A percentile compares a stretch with the other conserved stretches of the same genome.
These are phyloP conservation scores for Beauveria medogensis DNA, from an alignment of 2,329 filamentous ascomycete genomes.

Conservation along the genomic window DNA sequence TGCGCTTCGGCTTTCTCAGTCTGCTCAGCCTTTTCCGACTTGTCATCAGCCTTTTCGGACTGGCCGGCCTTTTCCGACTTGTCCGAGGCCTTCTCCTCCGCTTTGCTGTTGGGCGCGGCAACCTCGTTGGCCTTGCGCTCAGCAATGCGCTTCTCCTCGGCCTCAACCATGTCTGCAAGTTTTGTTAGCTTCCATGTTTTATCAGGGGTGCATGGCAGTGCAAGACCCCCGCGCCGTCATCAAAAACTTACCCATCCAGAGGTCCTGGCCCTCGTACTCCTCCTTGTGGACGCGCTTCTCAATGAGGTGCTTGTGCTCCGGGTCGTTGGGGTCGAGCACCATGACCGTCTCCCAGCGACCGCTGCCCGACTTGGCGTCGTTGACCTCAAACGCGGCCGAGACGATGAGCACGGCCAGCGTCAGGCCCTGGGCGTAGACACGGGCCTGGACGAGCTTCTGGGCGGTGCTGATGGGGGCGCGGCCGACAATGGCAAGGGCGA, in stretches of 20 bases:
- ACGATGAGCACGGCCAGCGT: conserved; percentile 78
- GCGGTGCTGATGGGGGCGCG: conserved; percentile 64
- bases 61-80: neutral
- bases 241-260: conserved; percentile 76
- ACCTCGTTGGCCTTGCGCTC: conserved; percentile 26
- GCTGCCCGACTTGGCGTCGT: conserved; percentile 66
- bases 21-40: neutral
- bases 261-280: conserved; percentile 78
- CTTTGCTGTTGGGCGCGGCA: neutral
- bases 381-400: conserved; percentile 71
- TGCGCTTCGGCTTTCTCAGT: neutral
- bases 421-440: conserved; percentile 87
- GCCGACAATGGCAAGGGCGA: conserved; percentile 67
- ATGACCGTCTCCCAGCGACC: conserved; percentile 79
- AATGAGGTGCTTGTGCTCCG: conserved; percentile 71
- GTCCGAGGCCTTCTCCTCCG: neutral
- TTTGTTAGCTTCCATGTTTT: neutral
- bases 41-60: neutral
- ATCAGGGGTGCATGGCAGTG: no score
- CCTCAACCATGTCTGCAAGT: conserved; percentile 65
- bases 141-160: conserved; percentile 58
- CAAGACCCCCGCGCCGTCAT: neutral
- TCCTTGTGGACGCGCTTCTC: conserved; percentile 86
- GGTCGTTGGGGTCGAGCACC: conserved; percentile 73
- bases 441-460: conserved; percentile 90